Conservation (phyloP, 148 eudicot genomes). For the Persicaria tinctoria region DNA sequence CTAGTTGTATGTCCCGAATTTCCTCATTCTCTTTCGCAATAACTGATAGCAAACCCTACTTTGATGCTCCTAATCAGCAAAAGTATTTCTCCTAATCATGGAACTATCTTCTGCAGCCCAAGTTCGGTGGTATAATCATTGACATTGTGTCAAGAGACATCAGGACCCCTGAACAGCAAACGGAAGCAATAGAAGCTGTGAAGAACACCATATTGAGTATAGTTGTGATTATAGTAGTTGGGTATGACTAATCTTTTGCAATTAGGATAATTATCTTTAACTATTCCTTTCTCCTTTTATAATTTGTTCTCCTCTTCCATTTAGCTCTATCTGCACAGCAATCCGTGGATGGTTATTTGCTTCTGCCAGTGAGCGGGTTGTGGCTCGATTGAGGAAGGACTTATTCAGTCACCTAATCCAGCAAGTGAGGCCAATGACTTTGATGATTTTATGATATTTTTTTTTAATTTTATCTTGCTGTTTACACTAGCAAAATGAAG, state of each 20-base stretch:
- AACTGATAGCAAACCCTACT: too few species aligned
- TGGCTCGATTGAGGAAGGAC: constrained; percentile 75
- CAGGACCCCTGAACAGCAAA: constrained; percentile 54
- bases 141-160: constrained; percentile 84
- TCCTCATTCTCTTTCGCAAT: background rate
- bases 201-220: constrained; percentile 61
- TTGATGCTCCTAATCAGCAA: background rate
- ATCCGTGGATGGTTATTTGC: constrained; percentile 80
- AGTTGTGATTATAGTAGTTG: constrained; percentile 46
- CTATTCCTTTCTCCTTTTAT: background rate
- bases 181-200: constrained; percentile 53
- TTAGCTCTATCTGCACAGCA: constrained; percentile 69
- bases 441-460: background rate
- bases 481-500: too few species aligned
- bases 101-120: constrained; percentile 49
- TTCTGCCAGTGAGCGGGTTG: constrained; percentile 90
- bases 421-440: constrained; percentile 38
- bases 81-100: background rate
- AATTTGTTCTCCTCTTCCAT: constrained; percentile 5
- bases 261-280: background rate
- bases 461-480: too few species aligned
- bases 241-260: constrained; percentile 3
- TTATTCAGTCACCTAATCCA: constrained; percentile 68
- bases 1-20: constrained; percentile 48
- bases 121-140: constrained; percentile 78